Evolutionary conservation across 2,329 filamentous ascomycete species (phyloP).

Genomic region (Botryotinia convoluta): DNA sequence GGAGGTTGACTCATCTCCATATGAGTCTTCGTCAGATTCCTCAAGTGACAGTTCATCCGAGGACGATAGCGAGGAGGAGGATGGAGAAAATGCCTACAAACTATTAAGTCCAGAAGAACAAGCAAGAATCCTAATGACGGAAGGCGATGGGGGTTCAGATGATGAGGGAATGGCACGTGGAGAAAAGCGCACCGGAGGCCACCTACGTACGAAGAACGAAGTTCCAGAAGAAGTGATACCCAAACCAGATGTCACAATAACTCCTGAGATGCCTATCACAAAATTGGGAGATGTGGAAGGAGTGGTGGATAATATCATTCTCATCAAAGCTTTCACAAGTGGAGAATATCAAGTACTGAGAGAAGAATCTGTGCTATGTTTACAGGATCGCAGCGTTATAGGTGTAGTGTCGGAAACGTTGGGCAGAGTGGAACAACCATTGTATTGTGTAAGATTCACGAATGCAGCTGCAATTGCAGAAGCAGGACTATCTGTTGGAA

Average conservation of each 20-base stretch:
- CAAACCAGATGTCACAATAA: constrained; percentile 77
- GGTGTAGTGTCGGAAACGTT: constrained; percentile 83
- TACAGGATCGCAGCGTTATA: constrained; percentile 70
- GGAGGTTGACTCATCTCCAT: constrained; percentile 77
- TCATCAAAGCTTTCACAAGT: constrained; percentile 75
- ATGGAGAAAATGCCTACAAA: constrained; percentile 60
- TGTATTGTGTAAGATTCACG: constrained; percentile 79
- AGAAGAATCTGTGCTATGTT: constrained; percentile 77
- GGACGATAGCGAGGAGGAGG: constrained; percentile 54
- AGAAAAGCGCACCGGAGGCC: constrained; percentile 42
- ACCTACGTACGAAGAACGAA: constrained; percentile 82
- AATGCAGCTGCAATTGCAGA: constrained; percentile 65
- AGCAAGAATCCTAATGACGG: constrained; percentile 75
- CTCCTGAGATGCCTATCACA: constrained; percentile 71
- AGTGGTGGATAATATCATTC: constrained; percentile 72
- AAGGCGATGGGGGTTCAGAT: constrained; percentile 74
- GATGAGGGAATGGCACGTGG: constrained; percentile 60
- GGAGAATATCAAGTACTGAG: constrained; percentile 86
- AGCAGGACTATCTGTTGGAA: constrained; percentile 65
- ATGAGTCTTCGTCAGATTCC: constrained; percentile 61
- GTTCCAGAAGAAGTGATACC: constrained; percentile 59
- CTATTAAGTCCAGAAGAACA: constrained; percentile 79
- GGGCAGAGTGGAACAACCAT: constrained; percentile 78
- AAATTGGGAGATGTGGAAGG: constrained; percentile 73
- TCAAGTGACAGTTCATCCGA: constrained; percentile 56